Percentiles rank a stretch among this genome's conserved stretches.
Evolutionary conservation across 169 alveolate genomes (phyloP).

Genomic region (Plasmodium fragile): DNA sequence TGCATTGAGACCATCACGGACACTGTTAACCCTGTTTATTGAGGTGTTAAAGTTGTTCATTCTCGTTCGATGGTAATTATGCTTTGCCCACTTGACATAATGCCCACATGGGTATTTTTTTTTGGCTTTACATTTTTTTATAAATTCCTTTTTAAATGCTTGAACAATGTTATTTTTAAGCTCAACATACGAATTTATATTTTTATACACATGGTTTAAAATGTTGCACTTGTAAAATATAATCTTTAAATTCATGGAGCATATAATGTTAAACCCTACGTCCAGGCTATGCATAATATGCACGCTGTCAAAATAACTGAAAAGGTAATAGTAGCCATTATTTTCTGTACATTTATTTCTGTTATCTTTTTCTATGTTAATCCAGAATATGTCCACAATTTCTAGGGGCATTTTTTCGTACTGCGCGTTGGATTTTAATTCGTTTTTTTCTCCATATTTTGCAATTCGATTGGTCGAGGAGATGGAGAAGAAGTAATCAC

Average conservation of each 20-base stretch:
- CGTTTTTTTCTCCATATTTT: background rate
- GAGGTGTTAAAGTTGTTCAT: constrained; percentile 7
- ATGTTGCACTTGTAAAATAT: constrained; percentile 61
- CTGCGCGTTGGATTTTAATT: background rate
- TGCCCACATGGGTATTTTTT: background rate
- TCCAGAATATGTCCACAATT: constrained; percentile 60
- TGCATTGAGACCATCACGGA: background rate
- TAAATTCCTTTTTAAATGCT: constrained; percentile 30
- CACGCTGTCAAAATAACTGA: constrained; percentile 4
- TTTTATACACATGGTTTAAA: constrained; percentile 49
- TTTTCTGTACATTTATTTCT: constrained; percentile 17
- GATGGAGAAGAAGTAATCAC: background rate
- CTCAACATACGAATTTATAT: constrained; percentile 4
- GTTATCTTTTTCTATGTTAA: constrained; percentile 33
- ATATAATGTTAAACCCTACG: constrained; percentile 25
- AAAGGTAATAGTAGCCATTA: background rate
- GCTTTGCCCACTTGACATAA: background rate
- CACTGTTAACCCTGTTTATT: constrained; percentile 8
- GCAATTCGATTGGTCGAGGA: background rate
- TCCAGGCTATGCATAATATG: constrained; percentile 65
- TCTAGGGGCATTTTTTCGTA: constrained; percentile 28
- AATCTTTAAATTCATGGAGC: constrained; percentile 52
- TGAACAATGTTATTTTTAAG: constrained; percentile 9
- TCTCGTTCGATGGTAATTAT: background rate
- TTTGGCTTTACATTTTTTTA: constrained; percentile 34